Evolutionary conservation across 1,284 basidiomycete genomes (phyloP).

Genomic region (Omphalotus olearius): DNA sequence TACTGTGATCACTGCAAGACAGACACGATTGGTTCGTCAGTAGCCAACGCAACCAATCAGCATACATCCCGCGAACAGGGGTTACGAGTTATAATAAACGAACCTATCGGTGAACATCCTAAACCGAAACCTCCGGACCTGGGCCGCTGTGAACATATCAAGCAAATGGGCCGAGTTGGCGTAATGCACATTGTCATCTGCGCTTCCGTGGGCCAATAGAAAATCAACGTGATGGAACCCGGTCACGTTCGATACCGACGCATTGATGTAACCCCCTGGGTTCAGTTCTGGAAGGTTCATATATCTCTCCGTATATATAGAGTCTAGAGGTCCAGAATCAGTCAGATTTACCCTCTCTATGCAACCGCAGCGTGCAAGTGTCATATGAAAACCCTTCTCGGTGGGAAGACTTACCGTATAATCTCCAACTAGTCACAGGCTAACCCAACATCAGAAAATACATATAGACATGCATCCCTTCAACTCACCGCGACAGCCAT

Average conservation of each 20-base stretch:
- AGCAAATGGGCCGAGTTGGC: constrained; percentile 87
- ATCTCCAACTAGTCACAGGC: constrained; percentile 83
- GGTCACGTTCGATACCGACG: constrained; percentile 81
- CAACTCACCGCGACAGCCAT: constrained; percentile 82
- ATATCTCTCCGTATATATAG: constrained; percentile 95
- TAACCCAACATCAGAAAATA: constrained; percentile 21
- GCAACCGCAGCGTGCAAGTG: not conserved
- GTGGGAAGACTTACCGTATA: constrained; percentile 62
- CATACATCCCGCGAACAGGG: constrained; percentile 8
- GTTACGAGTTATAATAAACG: constrained; percentile 21
- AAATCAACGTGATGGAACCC: constrained; percentile 80
- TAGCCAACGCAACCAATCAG: constrained; percentile 15
- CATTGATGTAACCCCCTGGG: constrained; percentile 77
- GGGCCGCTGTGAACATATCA: constrained; percentile 82
- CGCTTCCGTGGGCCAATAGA: constrained; percentile 88
- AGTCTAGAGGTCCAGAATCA: constrained; percentile 43
- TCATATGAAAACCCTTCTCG: constrained; percentile 13
- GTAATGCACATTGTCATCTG: constrained; percentile 94
- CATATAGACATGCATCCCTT: not conserved
- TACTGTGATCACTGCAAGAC: constrained; percentile 68
- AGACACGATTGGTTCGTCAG: not conserved
- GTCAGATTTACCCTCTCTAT: not conserved
- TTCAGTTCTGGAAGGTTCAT: constrained; percentile 85
- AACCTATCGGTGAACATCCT: constrained; percentile 96
- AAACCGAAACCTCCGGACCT: constrained; percentile 81